Conservation (phyloP, 306 rosid species). For the Albizia julibrissin region DNA sequence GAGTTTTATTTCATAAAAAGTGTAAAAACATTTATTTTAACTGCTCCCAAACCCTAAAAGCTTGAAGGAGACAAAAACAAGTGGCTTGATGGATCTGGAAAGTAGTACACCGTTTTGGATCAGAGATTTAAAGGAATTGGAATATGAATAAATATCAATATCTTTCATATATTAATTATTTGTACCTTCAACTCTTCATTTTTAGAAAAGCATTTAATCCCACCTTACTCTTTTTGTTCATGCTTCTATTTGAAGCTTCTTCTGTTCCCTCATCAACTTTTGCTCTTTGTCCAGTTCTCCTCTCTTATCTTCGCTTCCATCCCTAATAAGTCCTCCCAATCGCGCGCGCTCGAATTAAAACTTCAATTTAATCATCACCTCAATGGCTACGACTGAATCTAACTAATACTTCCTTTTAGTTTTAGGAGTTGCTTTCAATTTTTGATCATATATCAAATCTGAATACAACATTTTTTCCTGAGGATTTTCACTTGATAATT, state of each 20-base stretch:
- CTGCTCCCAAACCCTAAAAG: neutral
- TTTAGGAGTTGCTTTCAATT: neutral
- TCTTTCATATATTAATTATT: neutral
- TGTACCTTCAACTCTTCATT: neutral
- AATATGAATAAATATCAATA: neutral
- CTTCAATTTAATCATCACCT: neutral
- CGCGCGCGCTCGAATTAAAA: neutral
- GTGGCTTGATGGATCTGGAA: neutral
- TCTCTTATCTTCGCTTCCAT: neutral
- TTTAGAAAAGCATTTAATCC: neutral
- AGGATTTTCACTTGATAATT: neutral
- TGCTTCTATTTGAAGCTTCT: neutral
- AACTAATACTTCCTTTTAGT: neutral
- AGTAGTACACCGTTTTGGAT: neutral
- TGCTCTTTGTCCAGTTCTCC: neutral
- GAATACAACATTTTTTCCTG: neutral
- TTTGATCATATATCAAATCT: neutral
- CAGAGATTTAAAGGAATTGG: neutral
- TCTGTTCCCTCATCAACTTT: neutral
- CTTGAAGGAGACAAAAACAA: neutral
- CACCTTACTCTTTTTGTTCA: neutral
- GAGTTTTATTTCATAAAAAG: no score
- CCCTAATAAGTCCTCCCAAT: neutral
- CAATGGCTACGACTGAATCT: neutral
- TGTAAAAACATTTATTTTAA: no score